Base-by-base conservation (phyloP, 192 early-diverging fungal species). In the Backusella australiensis region DNA sequence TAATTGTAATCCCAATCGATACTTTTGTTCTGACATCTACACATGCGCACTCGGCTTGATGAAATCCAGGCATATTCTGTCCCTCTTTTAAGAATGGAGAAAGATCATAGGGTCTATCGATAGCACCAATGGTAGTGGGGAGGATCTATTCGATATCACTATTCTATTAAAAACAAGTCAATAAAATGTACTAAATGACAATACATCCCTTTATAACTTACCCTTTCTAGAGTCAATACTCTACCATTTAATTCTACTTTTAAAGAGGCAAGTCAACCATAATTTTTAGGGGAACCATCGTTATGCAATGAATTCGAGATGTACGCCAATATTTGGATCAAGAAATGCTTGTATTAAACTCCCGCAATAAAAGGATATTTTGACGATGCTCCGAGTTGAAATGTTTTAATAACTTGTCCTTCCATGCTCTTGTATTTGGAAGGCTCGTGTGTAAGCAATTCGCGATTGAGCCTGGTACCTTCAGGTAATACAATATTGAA, bases 21-120 rank as follows among this genome's bases (percentile, higher is more conserved):
- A 32, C 32, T 32, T 3, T 32, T 32, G 32, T 32, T 32, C 32
- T 32, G 29, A 1, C 29, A 32, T 32, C 29, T 32, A 2, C 29
- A 32, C 29, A 32, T 32, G 29, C 29, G 29, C 29, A 32, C 15
- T 34, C 34, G 17, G 14, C 8, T 39, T 69, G 75, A 36, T 38
- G 14, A 23, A 76, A 6, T 17, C 5, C 21, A 36, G 70, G 41
- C 29, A 32, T 32, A 1, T 1, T 32, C 0, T 32, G 29, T 32
- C 1, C 75, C 17, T 52, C 21, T 26, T 9, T 53, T 14, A 76
- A n/a, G 14, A 26, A 5, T 15, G 23, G 15, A 26, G 29, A 56
- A 3, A 76, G 2, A 32, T 70, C 68, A 56, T 32, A 76, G 6
- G 75, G 68, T 7, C 6, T 39, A 56, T 76, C 75, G 29, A 70